These are phyloP conservation scores for Leccinum variicolor DNA, from an alignment of 768 basidiomycete species.

Conservation along the genomic window DNA sequence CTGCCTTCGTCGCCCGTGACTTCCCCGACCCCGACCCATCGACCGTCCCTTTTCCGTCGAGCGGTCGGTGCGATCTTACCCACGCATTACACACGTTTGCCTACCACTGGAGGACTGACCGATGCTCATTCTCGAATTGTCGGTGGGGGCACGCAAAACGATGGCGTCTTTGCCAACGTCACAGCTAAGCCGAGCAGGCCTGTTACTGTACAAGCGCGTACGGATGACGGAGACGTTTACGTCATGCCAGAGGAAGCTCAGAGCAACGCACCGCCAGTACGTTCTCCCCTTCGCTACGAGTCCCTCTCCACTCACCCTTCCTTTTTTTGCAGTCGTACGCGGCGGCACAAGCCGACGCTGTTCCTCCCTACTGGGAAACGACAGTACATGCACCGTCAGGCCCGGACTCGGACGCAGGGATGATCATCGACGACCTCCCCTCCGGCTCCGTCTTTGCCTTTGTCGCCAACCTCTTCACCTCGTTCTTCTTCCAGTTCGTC, in stretches of 20 bases:
- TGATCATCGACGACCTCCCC: constrained; percentile 91
- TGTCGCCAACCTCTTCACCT: constrained; percentile 74
- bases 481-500: constrained; percentile 96
- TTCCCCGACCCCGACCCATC: constrained; percentile 28
- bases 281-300: constrained; percentile 24
- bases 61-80: constrained; percentile 60
- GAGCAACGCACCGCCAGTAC: constrained; percentile 82
- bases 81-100: constrained; percentile 56
- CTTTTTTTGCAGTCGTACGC: constrained; percentile 64
- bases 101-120: constrained; percentile 37
- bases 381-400: constrained; percentile 79
- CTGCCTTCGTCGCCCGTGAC: constrained; percentile 49
- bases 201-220: constrained; percentile 34
- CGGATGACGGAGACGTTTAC: constrained; percentile 54
- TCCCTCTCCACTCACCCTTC: background rate
- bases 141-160: constrained; percentile 80
- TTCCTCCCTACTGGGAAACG: constrained; percentile 96
- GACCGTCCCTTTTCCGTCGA: constrained; percentile 55
- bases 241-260: constrained; percentile 78
- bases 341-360: constrained; percentile 83
- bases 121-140: constrained; percentile 23
- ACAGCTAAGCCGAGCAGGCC: constrained; percentile 74
- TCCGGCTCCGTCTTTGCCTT: constrained; percentile 77
- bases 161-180: constrained; percentile 95
- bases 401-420: constrained; percentile 48